Conservation (phyloP, 2,329 filamentous ascomycete species). For the Escovopsis weberi region DNA sequence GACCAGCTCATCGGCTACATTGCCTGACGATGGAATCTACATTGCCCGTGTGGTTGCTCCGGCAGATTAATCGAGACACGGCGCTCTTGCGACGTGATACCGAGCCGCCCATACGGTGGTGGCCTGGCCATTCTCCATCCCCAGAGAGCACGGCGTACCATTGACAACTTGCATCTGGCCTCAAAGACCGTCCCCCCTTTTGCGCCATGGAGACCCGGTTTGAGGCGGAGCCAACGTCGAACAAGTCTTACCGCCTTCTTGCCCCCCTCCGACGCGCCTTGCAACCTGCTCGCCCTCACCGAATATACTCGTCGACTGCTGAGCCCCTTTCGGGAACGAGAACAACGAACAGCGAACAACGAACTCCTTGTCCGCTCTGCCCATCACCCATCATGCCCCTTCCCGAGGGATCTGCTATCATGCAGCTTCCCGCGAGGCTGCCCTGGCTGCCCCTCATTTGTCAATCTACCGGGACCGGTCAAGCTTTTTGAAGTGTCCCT, state of each 20-base stretch:
- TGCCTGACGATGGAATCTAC: conserved; percentile 3
- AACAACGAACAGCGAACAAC: neutral
- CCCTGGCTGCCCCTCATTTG: conserved; percentile 5
- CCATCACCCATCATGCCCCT: neutral
- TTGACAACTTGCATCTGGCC: no score
- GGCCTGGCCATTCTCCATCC: neutral
- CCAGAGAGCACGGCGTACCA: no score
- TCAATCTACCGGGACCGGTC: conserved; percentile 5
- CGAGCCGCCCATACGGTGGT: conserved; percentile 4
- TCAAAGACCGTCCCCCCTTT: neutral
- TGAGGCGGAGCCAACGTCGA: conserved; percentile 2
- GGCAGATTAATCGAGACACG: conserved; percentile 4
- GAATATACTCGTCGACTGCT: neutral
- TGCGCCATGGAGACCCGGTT: conserved; percentile 2
- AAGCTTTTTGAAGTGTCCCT: conserved; percentile 2
- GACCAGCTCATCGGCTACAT: conserved; percentile 5
- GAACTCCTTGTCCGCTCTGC: conserved; percentile 1
- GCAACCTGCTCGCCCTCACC: neutral
- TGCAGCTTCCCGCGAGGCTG: conserved; percentile 5
- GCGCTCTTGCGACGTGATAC: conserved; percentile 5
- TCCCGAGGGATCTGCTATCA: conserved; percentile 4
- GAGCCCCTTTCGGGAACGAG: neutral
- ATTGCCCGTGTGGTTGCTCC: conserved; percentile 4
- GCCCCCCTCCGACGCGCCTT: neutral
- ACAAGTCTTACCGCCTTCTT: conserved; percentile 5